Percentiles rank a stretch among this genome's conserved stretches.
phyloP scores from a whole-genome alignment of 1,284 basidiomycete genomes.

The Trichosporon faecale region DNA sequence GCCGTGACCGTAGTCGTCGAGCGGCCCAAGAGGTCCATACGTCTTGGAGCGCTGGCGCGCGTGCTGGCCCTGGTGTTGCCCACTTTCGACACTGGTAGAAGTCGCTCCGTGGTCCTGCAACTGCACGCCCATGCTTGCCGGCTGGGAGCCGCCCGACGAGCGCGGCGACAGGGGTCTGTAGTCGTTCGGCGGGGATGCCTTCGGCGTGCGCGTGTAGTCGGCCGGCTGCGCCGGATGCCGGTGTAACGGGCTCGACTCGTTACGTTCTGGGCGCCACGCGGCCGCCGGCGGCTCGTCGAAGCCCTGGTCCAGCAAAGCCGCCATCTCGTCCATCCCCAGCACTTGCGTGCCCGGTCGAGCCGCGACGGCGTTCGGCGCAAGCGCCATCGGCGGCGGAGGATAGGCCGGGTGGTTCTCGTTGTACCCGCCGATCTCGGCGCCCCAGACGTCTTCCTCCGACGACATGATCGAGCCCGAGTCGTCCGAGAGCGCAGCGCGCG shows the following conservation, averaged over 20 bases:
- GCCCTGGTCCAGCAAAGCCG: slow-evolving; percentile 81
- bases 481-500: slow-evolving; percentile 46
- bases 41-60: slow-evolving; percentile 16
- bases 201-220: slow-evolving; percentile 8
- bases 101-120: slow-evolving; percentile 11
- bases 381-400: slow-evolving; percentile 75
- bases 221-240: slow-evolving; percentile 7
- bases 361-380: slow-evolving; percentile 56
- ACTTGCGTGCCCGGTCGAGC: slow-evolving; percentile 60
- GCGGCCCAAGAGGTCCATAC: slow-evolving; percentile 12
- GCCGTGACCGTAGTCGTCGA: neutral
- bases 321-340: slow-evolving; percentile 66
- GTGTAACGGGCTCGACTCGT: slow-evolving; percentile 34
- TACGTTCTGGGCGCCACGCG: slow-evolving; percentile 26
- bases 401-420: slow-evolving; percentile 76
- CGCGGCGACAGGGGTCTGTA: slow-evolving; percentile 1
- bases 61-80: slow-evolving; percentile 16
- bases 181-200: slow-evolving; percentile 9
- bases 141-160: slow-evolving; percentile 9
- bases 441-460: slow-evolving; percentile 93
- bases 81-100: slow-evolving; percentile 11
- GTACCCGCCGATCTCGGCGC: slow-evolving; percentile 61
- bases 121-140: slow-evolving; percentile 4
- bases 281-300: slow-evolving; percentile 64
- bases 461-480: slow-evolving; percentile 70